Evolutionary conservation across 768 basidiomycete genomes (phyloP).

Genomic region (Mycena rosella): DNA sequence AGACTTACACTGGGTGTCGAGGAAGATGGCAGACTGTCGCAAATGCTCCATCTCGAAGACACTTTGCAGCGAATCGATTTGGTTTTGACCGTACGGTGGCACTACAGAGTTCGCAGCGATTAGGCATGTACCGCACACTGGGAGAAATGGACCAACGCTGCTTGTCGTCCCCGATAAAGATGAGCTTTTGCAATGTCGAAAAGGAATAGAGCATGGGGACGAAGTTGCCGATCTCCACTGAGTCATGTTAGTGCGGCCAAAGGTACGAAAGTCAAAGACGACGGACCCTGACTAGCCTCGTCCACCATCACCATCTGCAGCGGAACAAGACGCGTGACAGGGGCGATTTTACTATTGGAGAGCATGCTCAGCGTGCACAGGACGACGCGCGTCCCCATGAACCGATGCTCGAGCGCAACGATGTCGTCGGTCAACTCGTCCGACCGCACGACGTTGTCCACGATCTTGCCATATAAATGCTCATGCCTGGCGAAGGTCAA

Average conservation of each 20-base stretch:
- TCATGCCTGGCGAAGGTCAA: conserved; percentile 69
- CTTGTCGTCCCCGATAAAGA: conserved; percentile 66
- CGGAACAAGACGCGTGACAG: conserved; percentile 48
- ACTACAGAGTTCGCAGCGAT: conserved; percentile 50
- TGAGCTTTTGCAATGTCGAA: conserved; percentile 53
- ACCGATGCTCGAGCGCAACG: conserved; percentile 40
- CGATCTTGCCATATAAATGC: conserved; percentile 68
- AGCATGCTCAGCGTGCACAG: conserved; percentile 80
- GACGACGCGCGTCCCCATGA: conserved; percentile 62
- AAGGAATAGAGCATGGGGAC: conserved; percentile 54
- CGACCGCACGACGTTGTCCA: conserved; percentile 62
- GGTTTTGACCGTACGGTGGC: conserved; percentile 64
- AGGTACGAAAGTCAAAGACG: background rate
- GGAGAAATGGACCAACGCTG: conserved; percentile 50
- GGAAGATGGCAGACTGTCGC: conserved; percentile 49
- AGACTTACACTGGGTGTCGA: conserved; percentile 66
- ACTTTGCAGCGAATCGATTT: conserved; percentile 58
- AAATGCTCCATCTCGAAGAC: conserved; percentile 67
- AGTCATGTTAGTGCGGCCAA: background rate
- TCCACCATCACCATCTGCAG: conserved; percentile 60
- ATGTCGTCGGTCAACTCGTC: conserved; percentile 44
- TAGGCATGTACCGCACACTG: background rate
- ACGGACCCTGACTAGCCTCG: conserved; percentile 62
- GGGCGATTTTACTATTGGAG: conserved; percentile 47
- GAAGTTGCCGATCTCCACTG: conserved; percentile 54